Evolutionary conservation across 2,329 filamentous ascomycete genomes (phyloP), one percentile per base, ranked within the genome.

Genomic region (Akanthomyces dipterigenus): DNA sequence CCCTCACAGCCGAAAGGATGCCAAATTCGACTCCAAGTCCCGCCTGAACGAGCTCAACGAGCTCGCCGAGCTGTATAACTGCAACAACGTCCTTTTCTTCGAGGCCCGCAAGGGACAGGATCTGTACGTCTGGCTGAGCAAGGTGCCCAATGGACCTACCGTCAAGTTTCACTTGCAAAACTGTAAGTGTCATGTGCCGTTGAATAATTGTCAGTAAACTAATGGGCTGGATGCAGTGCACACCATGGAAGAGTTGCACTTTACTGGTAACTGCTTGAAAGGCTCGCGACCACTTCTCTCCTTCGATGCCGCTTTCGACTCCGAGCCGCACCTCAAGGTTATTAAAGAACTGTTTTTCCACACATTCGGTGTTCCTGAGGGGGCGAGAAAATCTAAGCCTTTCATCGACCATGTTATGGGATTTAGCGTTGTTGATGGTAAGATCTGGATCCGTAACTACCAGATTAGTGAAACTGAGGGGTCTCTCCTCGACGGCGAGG

Each of bases 231-330:
- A 22, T n/a, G 49, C 67, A 90, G 83, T 97, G 71, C 93, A 97
- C 77, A 97, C 93, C 11, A 96, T 96, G 91, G 91, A 93, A 71
- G 95, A 99, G 75, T 81, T 99, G 40, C 91, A 96, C 71, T 98
- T 99, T 74, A 93, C 92, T 18, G 95, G 95, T 59, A 99, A 99
- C 80, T 97, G 93, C 73, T 80, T 98, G 64, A 97, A 96, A 77
- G 95, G 95, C 63, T 95, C 91, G 31, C 82, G 95, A 40, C 93
- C 95, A 1, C 81, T 99, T 43, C 86, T 99, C 61, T 95, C 91
- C 40, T 99, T 99, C 74, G 95, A 98, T 73, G 84, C 85, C 58
- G 85, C 86, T 20, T 99, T 99, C 76, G 90, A 96, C 64, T 83
- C 83, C 67, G 83, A 90, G 69, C 89, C 92, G 2, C 87, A 96